Percentiles rank a stretch among this genome's conserved stretches.
phyloP scores from a whole-genome alignment of 345 rosid species.

The Cardamine resedifolia region DNA sequence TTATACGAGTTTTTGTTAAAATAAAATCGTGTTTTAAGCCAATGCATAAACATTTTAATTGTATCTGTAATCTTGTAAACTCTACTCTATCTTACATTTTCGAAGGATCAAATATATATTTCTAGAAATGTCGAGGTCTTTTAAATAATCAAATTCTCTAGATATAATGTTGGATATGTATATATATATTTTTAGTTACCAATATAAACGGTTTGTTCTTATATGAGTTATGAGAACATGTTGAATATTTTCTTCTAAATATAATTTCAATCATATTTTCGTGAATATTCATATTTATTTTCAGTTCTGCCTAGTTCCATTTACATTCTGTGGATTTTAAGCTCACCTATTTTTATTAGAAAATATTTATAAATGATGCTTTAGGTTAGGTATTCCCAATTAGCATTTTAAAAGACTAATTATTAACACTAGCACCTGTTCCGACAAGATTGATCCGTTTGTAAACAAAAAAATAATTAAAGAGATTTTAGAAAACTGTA shows the following conservation, averaged over 20 bases:
- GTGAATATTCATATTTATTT: neutral
- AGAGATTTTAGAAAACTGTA: neutral
- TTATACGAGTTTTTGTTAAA: too few relatives aligned
- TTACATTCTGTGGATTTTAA: neutral
- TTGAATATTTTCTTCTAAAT: neutral
- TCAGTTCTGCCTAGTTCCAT: neutral
- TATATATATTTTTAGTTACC: too few relatives aligned
- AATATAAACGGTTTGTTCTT: neutral
- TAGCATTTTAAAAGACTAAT: neutral
- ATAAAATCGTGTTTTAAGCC: too few relatives aligned
- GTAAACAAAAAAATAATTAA: neutral
- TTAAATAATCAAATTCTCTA: neutral
- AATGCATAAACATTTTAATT: too few relatives aligned
- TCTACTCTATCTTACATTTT: neutral
- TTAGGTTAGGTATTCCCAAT: neutral
- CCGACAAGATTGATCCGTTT: neutral
- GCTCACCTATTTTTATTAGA: too few relatives aligned
- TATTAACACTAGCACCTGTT: too few relatives aligned
- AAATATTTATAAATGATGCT: neutral
- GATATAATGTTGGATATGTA: too few relatives aligned
- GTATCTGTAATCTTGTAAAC: neutral
- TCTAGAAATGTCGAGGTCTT: neutral
- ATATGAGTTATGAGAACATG: neutral
- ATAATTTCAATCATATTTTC: neutral
- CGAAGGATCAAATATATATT: too few relatives aligned